Percentiles rank a stretch among this genome's conserved stretches.
These are phyloP conservation scores for Rhodotorula paludigena DNA, from an alignment of 768 basidiomycete species.

Conservation along the genomic window DNA sequence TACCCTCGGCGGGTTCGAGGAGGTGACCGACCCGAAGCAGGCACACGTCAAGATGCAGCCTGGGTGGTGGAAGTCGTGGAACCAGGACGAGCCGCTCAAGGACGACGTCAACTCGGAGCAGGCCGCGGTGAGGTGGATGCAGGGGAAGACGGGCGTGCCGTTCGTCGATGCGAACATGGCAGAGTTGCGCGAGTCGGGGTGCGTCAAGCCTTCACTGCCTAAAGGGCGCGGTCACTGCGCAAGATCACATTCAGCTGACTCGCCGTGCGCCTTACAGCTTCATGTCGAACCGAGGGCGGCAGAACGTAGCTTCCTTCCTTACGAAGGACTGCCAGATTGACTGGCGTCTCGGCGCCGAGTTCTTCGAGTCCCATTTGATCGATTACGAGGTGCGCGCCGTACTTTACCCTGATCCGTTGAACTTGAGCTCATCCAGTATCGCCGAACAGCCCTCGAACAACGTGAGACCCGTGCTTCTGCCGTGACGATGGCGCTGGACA, in stretches of 20 bases:
- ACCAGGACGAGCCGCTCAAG: constrained; percentile 21
- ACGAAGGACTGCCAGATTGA: constrained; percentile 51
- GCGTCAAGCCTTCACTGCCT: neutral
- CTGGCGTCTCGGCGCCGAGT: constrained; percentile 53
- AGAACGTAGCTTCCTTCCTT: constrained; percentile 53
- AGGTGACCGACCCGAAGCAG: constrained; percentile 44
- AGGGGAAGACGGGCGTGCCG: constrained; percentile 48
- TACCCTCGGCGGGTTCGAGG: constrained; percentile 48
- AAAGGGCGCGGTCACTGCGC: too few relatives aligned
- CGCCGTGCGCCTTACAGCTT: constrained; percentile 5
- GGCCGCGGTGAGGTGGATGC: constrained; percentile 29
- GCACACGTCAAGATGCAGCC: constrained; percentile 32
- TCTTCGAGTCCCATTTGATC: constrained; percentile 50
- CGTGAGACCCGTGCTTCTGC: too few relatives aligned
- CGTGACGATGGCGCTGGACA: too few relatives aligned
- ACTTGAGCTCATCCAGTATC: neutral
- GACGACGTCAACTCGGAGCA: constrained; percentile 41
- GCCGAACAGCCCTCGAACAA: constrained; percentile 1
- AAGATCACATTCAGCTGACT: neutral
- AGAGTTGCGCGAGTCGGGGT: constrained; percentile 34
- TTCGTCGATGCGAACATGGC: constrained; percentile 48
- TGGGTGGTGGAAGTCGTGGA: constrained; percentile 41
- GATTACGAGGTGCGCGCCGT: constrained; percentile 44
- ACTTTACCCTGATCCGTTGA: neutral
- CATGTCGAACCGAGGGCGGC: constrained; percentile 52